Percentiles rank a stretch among this genome's conserved stretches.
Evolutionary conservation across 1,284 basidiomycete genomes (phyloP).

Genomic region (Trichosporon sp.): DNA sequence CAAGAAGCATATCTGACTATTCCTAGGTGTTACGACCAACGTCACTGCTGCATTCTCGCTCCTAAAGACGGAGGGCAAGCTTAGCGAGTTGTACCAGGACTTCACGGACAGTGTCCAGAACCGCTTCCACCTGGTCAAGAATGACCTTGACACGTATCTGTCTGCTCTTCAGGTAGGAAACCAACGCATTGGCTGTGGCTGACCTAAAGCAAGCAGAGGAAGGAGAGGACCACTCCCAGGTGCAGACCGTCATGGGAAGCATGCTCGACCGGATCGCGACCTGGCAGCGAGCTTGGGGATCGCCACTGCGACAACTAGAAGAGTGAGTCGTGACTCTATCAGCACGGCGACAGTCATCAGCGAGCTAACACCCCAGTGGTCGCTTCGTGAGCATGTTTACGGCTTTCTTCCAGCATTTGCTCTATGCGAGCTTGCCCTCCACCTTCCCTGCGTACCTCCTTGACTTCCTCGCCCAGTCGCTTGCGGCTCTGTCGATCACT

Average conservation of each 20-base stretch:
- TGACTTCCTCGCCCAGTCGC: constrained; percentile 42
- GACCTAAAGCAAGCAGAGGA: constrained; percentile 7
- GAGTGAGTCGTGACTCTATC: constrained; percentile 39
- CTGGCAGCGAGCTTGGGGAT: constrained; percentile 55
- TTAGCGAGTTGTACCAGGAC: constrained; percentile 38
- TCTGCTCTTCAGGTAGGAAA: constrained; percentile 37
- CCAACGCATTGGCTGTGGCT: background rate
- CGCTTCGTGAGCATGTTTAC: constrained; percentile 41
- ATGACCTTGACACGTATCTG: constrained; percentile 42
- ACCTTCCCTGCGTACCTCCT: constrained; percentile 47
- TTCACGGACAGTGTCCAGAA: constrained; percentile 45
- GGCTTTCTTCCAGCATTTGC: constrained; percentile 44
- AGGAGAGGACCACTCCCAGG: constrained; percentile 13
- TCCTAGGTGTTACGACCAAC: constrained; percentile 36
- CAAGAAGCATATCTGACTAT: constrained; percentile 10
- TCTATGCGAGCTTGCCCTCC: constrained; percentile 50
- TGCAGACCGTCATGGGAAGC: constrained; percentile 38
- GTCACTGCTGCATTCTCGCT: constrained; percentile 38
- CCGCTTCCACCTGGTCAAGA: constrained; percentile 44
- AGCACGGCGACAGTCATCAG: background rate
- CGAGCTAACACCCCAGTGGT: constrained; percentile 30
- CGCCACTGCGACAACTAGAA: constrained; percentile 43
- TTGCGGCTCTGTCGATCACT: constrained; percentile 32
- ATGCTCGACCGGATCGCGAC: constrained; percentile 46
- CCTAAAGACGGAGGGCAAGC: constrained; percentile 26